Evolutionary conservation across 495 filamentous ascomycete genomes (phyloP), one percentile per base, ranked within the genome.

Genomic region (Trypethelium eluteriae): DNA sequence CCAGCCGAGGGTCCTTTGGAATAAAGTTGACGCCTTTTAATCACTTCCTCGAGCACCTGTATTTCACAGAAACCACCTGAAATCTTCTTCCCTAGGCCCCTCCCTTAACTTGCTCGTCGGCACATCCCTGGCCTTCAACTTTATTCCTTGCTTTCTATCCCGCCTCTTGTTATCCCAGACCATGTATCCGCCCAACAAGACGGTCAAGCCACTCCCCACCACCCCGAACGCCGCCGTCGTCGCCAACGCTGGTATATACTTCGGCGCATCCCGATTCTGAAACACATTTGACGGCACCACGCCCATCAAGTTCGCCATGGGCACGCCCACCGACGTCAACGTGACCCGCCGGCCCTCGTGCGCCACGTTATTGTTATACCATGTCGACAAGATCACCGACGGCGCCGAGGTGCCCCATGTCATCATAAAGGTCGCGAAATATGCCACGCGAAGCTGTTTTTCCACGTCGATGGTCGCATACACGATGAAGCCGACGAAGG

Each of bases 381-480:
- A 88, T 18, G 75, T 76, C 56, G 79, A 80, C 0, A 84, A 75
- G 7, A 85, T 72, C 2, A 85, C 82, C 0, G 80, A 83, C 1
- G 82, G 82, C 1, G 82, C 81, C 0, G 78, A 81, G 2, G 82
- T 84, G 14, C 81, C 82, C 63, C 89, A 92, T 16, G 85, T 87
- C 88, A 93, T 91, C 87, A 92, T 90, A 74, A 92, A 93, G 32
- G 81, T 84, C 11, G 88, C 87, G 65, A 89, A 92, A 66, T 93
- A 93, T 2, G 88, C 89, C 2, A 91, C 79, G 38, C 84, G 80
- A 11, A 86, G 75, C 41, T 86, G 74, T 1, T 73, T 66, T 65
- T 83, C 67, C 16, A 89, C 86, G 70, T 91, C 83, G 66, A 91
- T 88, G 39, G 83, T 79, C 0, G 86, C 86, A 68, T 86, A 91